Percentiles rank a stretch among this genome's conserved stretches.
Conservation (phyloP, 106 monocot genomes). For the Gastrodia elata region DNA sequence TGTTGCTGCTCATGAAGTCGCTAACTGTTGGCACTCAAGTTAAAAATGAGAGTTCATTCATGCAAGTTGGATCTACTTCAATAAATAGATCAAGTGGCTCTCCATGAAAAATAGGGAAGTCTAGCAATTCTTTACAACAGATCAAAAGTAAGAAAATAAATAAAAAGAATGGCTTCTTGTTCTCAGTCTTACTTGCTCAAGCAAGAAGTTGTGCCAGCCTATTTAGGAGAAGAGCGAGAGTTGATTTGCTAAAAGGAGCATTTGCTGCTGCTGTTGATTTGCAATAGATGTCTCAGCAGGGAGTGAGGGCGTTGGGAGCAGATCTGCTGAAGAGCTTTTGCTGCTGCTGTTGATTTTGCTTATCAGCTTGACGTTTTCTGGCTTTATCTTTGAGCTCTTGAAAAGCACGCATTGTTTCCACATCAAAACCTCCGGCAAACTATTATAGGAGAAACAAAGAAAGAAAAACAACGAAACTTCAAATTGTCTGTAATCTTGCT, state of each 20-base stretch:
- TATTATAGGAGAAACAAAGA: constrained; percentile 16
- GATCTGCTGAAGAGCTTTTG: constrained; percentile 34
- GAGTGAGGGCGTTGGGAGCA: constrained; percentile 13
- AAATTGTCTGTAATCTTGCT: background rate
- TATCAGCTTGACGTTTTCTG: constrained; percentile 29
- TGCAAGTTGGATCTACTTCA: background rate
- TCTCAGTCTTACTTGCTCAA: background rate
- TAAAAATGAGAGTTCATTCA: background rate
- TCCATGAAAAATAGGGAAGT: background rate
- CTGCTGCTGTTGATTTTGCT: constrained; percentile 23
- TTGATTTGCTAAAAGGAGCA: no score
- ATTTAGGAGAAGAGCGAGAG: background rate
- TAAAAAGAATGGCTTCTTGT: constrained; percentile 1
- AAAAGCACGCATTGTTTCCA: constrained; percentile 89
- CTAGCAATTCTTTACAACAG: background rate
- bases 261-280: background rate
- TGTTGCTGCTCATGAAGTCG: background rate
- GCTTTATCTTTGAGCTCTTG: constrained; percentile 82
- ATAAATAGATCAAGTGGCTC: background rate
- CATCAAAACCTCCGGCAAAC: constrained; percentile 96
- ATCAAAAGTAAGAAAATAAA: no score
- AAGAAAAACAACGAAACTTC: no score
- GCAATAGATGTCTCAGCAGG: constrained; percentile 3
- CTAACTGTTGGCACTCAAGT: background rate
- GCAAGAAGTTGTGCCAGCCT: background rate